Percentiles rank a stretch among this genome's conserved stretches.
These are phyloP conservation scores for Thamnidium elegans DNA, from an alignment of 192 early-diverging fungal genomes.

Conservation along the genomic window DNA sequence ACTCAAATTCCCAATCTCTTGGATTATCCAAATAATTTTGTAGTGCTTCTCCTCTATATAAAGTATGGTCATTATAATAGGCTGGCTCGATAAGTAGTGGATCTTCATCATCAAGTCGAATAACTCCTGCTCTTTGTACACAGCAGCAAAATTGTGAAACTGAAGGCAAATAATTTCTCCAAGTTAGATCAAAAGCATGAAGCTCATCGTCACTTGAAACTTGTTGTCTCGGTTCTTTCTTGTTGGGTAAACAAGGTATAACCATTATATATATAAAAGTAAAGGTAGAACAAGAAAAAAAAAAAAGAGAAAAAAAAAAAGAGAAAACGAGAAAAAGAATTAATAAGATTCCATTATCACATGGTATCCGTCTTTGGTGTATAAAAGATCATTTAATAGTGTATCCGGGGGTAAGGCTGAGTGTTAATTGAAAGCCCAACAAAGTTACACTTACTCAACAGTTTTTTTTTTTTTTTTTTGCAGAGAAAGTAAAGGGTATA, in stretches of 20 bases:
- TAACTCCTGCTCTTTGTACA: slow-evolving; percentile 24
- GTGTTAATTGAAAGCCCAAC: no score
- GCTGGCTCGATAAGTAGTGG: slow-evolving; percentile 15
- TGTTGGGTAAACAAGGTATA: slow-evolving; percentile 9
- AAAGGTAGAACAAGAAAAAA: not conserved
- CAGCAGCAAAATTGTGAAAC: slow-evolving; percentile 20
- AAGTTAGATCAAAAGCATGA: slow-evolving; percentile 43
- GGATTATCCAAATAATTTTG: slow-evolving; percentile 9
- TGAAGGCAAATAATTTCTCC: slow-evolving; percentile 44
- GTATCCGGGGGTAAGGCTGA: slow-evolving; percentile 4
- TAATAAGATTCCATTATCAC: slow-evolving; percentile 4
- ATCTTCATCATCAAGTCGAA: slow-evolving; percentile 25
- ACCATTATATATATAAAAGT: slow-evolving; percentile 1
- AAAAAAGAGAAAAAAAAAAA: not conserved
- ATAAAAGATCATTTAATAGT: slow-evolving; percentile 7
- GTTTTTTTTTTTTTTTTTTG: no score
- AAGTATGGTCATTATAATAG: slow-evolving; percentile 28
- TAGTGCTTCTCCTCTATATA: slow-evolving; percentile 14
- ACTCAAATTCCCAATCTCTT: slow-evolving; percentile 16
- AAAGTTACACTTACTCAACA: no score
- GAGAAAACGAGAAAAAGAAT: not conserved
- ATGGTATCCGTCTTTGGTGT: slow-evolving; percentile 11
- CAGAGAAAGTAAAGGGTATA: no score
- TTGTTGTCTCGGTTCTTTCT: slow-evolving; percentile 8
- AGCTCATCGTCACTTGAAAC: slow-evolving; percentile 23